Base-by-base conservation (phyloP, 768 basidiomycete genomes). In the Mycena rebaudengoi region DNA sequence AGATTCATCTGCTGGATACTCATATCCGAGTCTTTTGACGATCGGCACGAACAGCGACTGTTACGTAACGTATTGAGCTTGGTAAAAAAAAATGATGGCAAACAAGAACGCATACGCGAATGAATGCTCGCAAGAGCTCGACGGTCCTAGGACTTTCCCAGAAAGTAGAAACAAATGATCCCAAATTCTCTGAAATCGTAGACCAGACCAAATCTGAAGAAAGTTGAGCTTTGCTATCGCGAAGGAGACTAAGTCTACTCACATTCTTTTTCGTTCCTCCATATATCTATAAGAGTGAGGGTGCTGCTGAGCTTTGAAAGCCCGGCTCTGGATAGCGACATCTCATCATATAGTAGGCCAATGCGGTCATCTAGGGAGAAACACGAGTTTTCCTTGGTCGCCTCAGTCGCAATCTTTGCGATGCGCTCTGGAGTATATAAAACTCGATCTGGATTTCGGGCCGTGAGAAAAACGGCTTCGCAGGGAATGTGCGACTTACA, bases 331-430 rank as follows among this genome's bases (percentile, higher is more conserved):
- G 94, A 86, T 29, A 98, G 85, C 1, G 90, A 90, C 71, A 91
- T 83, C 0, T 90, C 83, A 70, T 99, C 98, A 49, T 91, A 86
- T 21, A 97, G 87, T 26, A 99, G 82, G 18, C 96, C 96, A 69
- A 98, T 90, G 23, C 94, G 87, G 73, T 99, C 97, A 59, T 93
- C 89, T 62, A 95, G 79, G 1, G 90, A 84, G 79, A 97, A 95
- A 8, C 85, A 76, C 4, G 86, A 85, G 58, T 86, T 77, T 13
- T 79, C 70, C 70, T 86, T 88, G n/a, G 88, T 85, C 1, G 94
- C 95, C 71, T 96, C 93, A 20, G 81, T 76, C 5, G 92, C 95
- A 62, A 98, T 92, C 71, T 87, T 88, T 25, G 82, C 82, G 14
- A 98, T 82, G 48, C 93, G 85, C 66, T 93, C 91, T 25, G 92